These are phyloP conservation scores for Cryphonectria parasitica DNA, from an alignment of 2,329 filamentous ascomycete genomes.

Conservation along the genomic window DNA sequence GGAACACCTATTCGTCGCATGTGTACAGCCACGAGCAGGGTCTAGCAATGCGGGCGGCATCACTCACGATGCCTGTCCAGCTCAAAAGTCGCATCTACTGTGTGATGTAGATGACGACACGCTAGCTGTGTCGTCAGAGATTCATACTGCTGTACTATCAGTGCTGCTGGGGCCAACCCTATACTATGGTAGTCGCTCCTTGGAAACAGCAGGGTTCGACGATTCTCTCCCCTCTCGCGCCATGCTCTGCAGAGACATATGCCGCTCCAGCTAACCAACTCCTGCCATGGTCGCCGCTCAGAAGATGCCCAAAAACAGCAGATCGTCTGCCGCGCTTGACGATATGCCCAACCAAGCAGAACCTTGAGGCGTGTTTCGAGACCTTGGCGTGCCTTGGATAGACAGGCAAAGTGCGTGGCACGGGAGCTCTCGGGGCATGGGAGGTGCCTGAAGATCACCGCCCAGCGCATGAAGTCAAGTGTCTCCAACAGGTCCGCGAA, in stretches of 20 bases:
- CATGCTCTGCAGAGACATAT: slow-evolving; percentile 13
- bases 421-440: slow-evolving; percentile 24
- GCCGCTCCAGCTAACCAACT: slow-evolving; percentile 2
- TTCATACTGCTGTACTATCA: neutral
- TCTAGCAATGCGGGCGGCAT: neutral
- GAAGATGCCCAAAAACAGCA: slow-evolving; percentile 9
- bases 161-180: neutral
- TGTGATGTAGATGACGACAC: neutral
- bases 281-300: slow-evolving; percentile 13
- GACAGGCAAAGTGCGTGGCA: slow-evolving; percentile 21
- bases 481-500: neutral
- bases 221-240: slow-evolving; percentile 15
- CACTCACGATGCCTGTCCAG: slow-evolving; percentile 12
- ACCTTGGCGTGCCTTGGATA: neutral
- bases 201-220: slow-evolving; percentile 2
- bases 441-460: slow-evolving; percentile 29
- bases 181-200: neutral
- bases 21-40: slow-evolving; percentile 8
- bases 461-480: slow-evolving; percentile 21
- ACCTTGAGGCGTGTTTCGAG: slow-evolving; percentile 23
- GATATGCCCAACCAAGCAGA: neutral
- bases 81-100: slow-evolving; percentile 6
- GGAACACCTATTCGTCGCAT: slow-evolving; percentile 10
- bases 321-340: slow-evolving; percentile 22
- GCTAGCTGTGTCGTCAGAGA: neutral